Base-by-base conservation (phyloP, 177 flowering plant species). In the Tripterygium wilfordii region DNA sequence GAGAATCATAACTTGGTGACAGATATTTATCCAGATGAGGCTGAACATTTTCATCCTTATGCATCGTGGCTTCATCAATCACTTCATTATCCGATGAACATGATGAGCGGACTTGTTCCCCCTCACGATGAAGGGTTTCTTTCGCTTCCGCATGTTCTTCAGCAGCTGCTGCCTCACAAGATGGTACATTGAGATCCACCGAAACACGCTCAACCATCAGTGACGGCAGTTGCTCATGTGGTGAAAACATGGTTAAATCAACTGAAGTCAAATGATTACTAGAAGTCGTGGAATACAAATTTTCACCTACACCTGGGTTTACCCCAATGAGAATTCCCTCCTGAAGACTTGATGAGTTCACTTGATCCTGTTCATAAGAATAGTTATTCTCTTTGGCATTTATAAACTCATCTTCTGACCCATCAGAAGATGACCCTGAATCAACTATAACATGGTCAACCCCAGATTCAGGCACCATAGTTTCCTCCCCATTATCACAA, bases 381-480 rank as follows among this genome's bases (percentile, higher is more conserved):
- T 25, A 21, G n/a, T 14, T 30, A 48, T 32, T 22, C 10, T 53
- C 51, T 30, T 47, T 36, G 24, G 32, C 5, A 31, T 14, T 18
- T 27, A 31, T 12, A 36, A 5, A 38, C 6, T 42, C 40, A 30
- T 55, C 61, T 10, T 17, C 51, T 40, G 53, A 48, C 45, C 32
- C 51, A 48, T 23, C 40, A 3, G 61, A 45, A 16, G 60, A 60
- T 28, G 54, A 56, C 47, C 36, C 39, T 0, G 54, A 48, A 50
- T 56, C 54, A 26, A 12, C 25, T 16, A 49, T 29, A 46, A 27
- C 50, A 40, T 48, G 25, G 42, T 60, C 60, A 45, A 42, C 30
- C 18, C 27, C 49, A 39, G 53, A 47, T 39, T 56, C 64, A n/a
- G 58, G 49, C 47, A 44, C 56, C 24, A 25, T 8, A 8, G 54